Conservation (phyloP, 1,284 basidiomycete species). For the Cerrena zonata region DNA sequence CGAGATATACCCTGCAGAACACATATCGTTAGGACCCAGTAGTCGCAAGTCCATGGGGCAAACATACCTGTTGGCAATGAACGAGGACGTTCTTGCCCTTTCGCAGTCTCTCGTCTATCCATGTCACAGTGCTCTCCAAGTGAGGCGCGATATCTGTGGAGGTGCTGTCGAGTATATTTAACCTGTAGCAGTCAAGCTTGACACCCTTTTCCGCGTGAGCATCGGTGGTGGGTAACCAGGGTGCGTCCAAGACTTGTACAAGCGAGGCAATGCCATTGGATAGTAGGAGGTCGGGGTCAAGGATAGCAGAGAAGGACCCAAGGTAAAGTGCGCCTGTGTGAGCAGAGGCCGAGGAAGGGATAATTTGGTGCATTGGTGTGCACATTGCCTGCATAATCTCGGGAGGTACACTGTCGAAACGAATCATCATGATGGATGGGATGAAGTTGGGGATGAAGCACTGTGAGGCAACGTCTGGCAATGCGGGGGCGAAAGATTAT, state of each 20-base stretch:
- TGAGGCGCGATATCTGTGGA: slow-evolving; percentile 49
- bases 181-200: slow-evolving; percentile 51
- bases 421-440: slow-evolving; percentile 68
- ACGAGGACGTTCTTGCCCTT: slow-evolving; percentile 54
- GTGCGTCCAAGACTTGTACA: slow-evolving; percentile 65
- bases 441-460: not conserved
- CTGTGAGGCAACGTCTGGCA: not conserved
- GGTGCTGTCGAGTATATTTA: slow-evolving; percentile 56
- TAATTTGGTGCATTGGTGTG: slow-evolving; percentile 71
- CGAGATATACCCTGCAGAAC: slow-evolving; percentile 55
- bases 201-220: slow-evolving; percentile 39
- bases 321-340: slow-evolving; percentile 34
- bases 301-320: slow-evolving; percentile 34
- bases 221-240: slow-evolving; percentile 58
- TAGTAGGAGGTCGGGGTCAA: slow-evolving; percentile 30
- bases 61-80: slow-evolving; percentile 59
- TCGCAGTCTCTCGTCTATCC: slow-evolving; percentile 46
- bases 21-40: slow-evolving; percentile 27
- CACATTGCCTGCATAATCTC: slow-evolving; percentile 76
- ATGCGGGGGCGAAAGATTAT: not conserved
- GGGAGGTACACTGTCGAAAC: slow-evolving; percentile 61
- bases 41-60: not conserved
- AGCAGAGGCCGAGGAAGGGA: slow-evolving; percentile 31
- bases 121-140: slow-evolving; percentile 50
- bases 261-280: slow-evolving; percentile 50